phyloP scores from a whole-genome alignment of 192 early-diverging fungal species.

The Backusella luteola region DNA sequence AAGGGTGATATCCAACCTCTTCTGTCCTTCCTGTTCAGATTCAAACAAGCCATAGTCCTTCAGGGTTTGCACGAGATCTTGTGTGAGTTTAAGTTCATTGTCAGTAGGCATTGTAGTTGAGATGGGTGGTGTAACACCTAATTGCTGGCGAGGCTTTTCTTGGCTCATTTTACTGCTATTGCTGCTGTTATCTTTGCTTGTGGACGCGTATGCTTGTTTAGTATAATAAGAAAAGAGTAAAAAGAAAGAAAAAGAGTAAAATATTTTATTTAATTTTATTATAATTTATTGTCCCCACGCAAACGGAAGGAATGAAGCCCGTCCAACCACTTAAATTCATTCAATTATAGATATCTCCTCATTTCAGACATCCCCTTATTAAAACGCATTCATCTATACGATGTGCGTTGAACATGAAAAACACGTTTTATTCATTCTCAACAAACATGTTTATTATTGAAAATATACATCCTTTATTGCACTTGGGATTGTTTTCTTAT shows the following conservation, averaged over 20 bases:
- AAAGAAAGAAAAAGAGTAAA: background rate
- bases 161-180: background rate
- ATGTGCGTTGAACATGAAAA: too few species aligned
- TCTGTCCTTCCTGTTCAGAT: conserved; percentile 77
- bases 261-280: too few species aligned
- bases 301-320: too few species aligned
- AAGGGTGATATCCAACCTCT: conserved; percentile 54
- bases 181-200: background rate
- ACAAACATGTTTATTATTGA: too few species aligned
- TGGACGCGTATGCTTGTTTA: background rate
- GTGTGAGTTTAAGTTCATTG: conserved; percentile 67
- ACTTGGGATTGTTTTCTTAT: too few species aligned
- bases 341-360: too few species aligned
- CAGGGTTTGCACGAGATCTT: conserved; percentile 66
- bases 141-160: conserved; percentile 39
- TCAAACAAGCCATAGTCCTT: conserved; percentile 80
- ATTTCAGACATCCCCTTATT: too few species aligned
- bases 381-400: too few species aligned
- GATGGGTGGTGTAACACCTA: conserved; percentile 85
- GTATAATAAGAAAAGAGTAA: background rate
- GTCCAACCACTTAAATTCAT: too few species aligned
- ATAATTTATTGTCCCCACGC: too few species aligned
- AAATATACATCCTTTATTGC: too few species aligned
- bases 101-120: conserved; percentile 58
- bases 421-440: too few species aligned